Base-by-base conservation (phyloP, 768 basidiomycete genomes). In the Kwoniella newhampshirensis region DNA sequence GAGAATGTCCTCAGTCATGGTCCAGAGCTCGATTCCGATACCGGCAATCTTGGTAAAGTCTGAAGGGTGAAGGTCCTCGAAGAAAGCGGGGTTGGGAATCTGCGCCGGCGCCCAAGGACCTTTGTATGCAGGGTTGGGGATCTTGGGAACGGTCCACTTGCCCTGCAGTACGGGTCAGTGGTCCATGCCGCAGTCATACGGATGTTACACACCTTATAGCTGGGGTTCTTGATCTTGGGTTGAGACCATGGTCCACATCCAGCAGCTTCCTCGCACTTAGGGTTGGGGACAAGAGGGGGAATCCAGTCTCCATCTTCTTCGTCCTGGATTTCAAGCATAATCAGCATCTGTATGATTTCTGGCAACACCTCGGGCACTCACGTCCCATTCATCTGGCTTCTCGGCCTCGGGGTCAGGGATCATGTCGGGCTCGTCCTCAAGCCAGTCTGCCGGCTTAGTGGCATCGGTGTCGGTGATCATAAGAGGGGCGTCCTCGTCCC, bases 261-360 rank as follows among this genome's bases (percentile, higher is more conserved):
- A 68, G 91, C 84, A 59, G 85, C 93, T 54, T 86, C 87, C 62
- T 84, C 81, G 74, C 96, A 98, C 75, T 85, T 87, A 62, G 94
- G 89, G 83, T 99, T 99, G 57, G 82, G 78, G 54, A 98, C 81
- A 54, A 85, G 85, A 27, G 96, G 93, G 6, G 93, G 83, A 63
- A 98, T 84, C 92, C 92, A 99, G 74, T 98, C 94, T 76, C 96
- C 96, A 67, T 99, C 94, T 76, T 98, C 96, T 74, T 97, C 96
- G 68, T 97, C 94, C 70, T 71, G 35, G 9, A 36, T n/a, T n/a
- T n/a, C n/a, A n/a, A n/a, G n/a, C n/a, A n/a, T n/a, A n/a, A n/a
- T n/a, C n/a, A n/a, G n/a, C n/a, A n/a, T n/a, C n/a, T n/a, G n/a
- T n/a, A n/a, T n/a, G n/a, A n/a, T n/a, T n/a, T 13, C 12, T 20